Conservation (phyloP, 257 asterid species). For the Henckelia pumila region DNA sequence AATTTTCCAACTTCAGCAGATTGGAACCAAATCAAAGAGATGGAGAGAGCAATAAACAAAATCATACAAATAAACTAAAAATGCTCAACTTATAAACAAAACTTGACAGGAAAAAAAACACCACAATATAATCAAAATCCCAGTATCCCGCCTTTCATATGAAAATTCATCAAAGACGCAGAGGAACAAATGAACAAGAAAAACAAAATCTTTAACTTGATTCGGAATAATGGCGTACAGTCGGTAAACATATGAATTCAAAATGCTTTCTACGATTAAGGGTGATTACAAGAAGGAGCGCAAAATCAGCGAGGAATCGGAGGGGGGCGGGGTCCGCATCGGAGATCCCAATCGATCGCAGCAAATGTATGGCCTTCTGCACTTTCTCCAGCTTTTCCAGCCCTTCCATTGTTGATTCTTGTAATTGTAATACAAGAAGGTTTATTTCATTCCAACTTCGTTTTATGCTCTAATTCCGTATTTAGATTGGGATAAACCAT, state of each 20-base stretch:
- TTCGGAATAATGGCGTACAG: not conserved
- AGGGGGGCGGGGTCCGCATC: conserved; percentile 43
- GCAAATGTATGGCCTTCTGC: conserved; percentile 46
- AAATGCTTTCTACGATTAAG: not conserved
- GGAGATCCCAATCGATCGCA: conserved; percentile 56
- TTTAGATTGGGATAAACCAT: too few relatives aligned
- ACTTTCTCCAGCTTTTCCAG: conserved; percentile 60
- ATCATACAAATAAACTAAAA: not conserved
- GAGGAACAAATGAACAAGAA: not conserved
- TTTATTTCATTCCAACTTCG: too few relatives aligned
- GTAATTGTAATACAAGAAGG: too few relatives aligned
- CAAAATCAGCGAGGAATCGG: conserved; percentile 68
- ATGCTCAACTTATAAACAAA: not conserved
- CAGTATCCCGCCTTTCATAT: not conserved
- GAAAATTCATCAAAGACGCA: not conserved
- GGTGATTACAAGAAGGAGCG: conserved; percentile 52
- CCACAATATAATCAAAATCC: too few relatives aligned
- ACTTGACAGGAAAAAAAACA: too few relatives aligned
- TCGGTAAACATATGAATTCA: not conserved
- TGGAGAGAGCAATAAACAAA: not conserved
- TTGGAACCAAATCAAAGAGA: conserved; percentile 6
- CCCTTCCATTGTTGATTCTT: conserved; percentile 58
- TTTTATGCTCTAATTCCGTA: too few relatives aligned
- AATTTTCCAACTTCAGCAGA: conserved; percentile 51
- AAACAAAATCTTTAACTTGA: conserved; percentile 5